A percentile compares a stretch with the other conserved stretches of the same genome.
Evolutionary conservation across 306 rosid genomes (phyloP).

Genomic region (Rosa persica): DNA sequence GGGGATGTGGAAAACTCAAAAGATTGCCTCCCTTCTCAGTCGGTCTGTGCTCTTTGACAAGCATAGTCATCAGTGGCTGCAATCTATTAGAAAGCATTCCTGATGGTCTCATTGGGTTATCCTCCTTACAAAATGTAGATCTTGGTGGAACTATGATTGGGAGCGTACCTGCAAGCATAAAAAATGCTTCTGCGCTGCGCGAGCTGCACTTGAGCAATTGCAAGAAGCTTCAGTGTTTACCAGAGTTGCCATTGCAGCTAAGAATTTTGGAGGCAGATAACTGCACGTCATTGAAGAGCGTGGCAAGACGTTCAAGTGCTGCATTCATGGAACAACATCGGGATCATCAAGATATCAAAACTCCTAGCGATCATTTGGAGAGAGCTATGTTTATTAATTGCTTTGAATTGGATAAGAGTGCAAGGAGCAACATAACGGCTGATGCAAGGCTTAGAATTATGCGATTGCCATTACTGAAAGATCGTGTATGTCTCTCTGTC

Average conservation of each 20-base stretch:
- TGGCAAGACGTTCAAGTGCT: background rate
- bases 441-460: background rate
- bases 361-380: background rate
- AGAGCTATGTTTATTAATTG: background rate
- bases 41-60: background rate
- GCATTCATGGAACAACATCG: background rate
- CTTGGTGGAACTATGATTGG: conserved; percentile 7
- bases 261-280: conserved; percentile 4
- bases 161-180: conserved; percentile 24
- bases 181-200: conserved; percentile 15
- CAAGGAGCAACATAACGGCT: conserved; percentile 7
- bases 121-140: conserved; percentile 3
- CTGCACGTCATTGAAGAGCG: conserved; percentile 30
- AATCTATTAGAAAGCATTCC: background rate
- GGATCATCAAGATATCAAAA: background rate
- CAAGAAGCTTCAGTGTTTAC: conserved; percentile 22
- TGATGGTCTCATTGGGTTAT: conserved; percentile 8
- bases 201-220: conserved; percentile 8
- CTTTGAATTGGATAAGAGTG: background rate
- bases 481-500: background rate
- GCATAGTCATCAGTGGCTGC: background rate
- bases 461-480: background rate
- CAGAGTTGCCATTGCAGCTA: conserved; percentile 30
- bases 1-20: background rate
- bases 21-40: conserved; percentile 2